Evolutionary conservation across 2,329 filamentous ascomycete genomes (phyloP).

Genomic region (Biscogniauxia marginata): DNA sequence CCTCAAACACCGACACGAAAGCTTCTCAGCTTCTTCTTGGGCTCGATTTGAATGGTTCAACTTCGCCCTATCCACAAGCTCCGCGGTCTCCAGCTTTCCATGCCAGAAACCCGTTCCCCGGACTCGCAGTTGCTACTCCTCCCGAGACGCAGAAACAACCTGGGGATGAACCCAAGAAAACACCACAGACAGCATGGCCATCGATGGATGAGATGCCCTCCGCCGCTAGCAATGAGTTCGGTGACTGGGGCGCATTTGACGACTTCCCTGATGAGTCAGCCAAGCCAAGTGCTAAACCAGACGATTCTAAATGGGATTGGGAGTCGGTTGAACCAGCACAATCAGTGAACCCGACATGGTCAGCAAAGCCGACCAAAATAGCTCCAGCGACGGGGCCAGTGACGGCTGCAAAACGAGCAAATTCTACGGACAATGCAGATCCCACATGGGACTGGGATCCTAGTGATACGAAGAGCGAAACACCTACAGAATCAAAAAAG

Average conservation of each 20-base stretch:
- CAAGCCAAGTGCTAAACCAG: slow-evolving; percentile 16
- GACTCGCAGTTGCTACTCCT: slow-evolving; percentile 46
- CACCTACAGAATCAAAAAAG: slow-evolving; percentile 24
- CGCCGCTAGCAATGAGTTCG: slow-evolving; percentile 28
- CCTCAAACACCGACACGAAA: slow-evolving; percentile 28
- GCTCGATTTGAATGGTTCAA: slow-evolving; percentile 31
- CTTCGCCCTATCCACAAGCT: slow-evolving; percentile 43
- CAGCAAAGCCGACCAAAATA: slow-evolving; percentile 3
- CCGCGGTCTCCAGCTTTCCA: slow-evolving; percentile 54
- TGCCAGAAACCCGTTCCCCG: slow-evolving; percentile 52
- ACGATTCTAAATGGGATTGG: slow-evolving; percentile 29
- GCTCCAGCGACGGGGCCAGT: neutral
- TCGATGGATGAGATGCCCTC: slow-evolving; percentile 28
- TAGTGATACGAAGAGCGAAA: slow-evolving; percentile 33
- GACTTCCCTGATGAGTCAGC: slow-evolving; percentile 37
- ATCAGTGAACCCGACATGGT: slow-evolving; percentile 6
- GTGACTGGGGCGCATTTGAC: slow-evolving; percentile 54
- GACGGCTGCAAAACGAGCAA: slow-evolving; percentile 12
- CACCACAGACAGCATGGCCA: slow-evolving; percentile 48
- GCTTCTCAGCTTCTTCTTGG: slow-evolving; percentile 35
- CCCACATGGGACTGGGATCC: slow-evolving; percentile 51
- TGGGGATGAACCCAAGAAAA: slow-evolving; percentile 34
- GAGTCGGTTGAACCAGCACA: slow-evolving; percentile 23
- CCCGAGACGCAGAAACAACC: slow-evolving; percentile 33
- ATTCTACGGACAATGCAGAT: slow-evolving; percentile 7